These are phyloP conservation scores for Holtermanniella nyarrowii DNA, from an alignment of 768 basidiomycete genomes.

Conservation along the genomic window DNA sequence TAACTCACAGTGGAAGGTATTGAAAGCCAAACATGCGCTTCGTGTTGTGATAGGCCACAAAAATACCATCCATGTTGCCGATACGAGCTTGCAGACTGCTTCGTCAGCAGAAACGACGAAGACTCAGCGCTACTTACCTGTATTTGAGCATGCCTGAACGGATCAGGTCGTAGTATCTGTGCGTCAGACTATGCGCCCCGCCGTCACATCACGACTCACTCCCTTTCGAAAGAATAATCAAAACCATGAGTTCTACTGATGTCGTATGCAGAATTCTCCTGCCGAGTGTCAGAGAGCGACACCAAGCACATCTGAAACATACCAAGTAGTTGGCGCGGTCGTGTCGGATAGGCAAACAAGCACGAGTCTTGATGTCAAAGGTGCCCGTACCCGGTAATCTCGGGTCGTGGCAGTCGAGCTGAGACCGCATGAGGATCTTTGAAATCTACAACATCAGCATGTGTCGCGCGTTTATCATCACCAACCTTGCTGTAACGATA, in stretches of 20 bases:
- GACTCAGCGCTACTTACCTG: slow-evolving; percentile 46
- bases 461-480: background rate
- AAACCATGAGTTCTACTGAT: slow-evolving; percentile 56
- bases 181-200: background rate
- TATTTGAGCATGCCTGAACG: slow-evolving; percentile 92
- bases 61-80: slow-evolving; percentile 90
- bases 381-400: slow-evolving; percentile 79
- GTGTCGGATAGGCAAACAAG: slow-evolving; percentile 68
- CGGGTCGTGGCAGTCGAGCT: slow-evolving; percentile 74
- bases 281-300: background rate
- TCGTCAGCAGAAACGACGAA: background rate
- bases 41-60: slow-evolving; percentile 54
- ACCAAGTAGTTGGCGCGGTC: slow-evolving; percentile 77
- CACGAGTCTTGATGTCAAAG: slow-evolving; percentile 94
- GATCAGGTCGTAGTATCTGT: slow-evolving; percentile 74
- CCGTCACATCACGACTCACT: slow-evolving; percentile 39
- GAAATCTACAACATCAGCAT: slow-evolving; percentile 37
- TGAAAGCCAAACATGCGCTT: slow-evolving; percentile 84
- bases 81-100: slow-evolving; percentile 88
- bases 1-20: slow-evolving; percentile 57
- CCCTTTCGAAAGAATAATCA: slow-evolving; percentile 74
- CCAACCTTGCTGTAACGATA: slow-evolving; percentile 70
- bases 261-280: slow-evolving; percentile 73
- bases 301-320: slow-evolving; percentile 5
- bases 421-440: slow-evolving; percentile 79